Evolutionary conservation across 164 flowering plant species (phyloP), one percentile per base, ranked within the genome.

Genomic region (Paratinospora sagittata): DNA sequence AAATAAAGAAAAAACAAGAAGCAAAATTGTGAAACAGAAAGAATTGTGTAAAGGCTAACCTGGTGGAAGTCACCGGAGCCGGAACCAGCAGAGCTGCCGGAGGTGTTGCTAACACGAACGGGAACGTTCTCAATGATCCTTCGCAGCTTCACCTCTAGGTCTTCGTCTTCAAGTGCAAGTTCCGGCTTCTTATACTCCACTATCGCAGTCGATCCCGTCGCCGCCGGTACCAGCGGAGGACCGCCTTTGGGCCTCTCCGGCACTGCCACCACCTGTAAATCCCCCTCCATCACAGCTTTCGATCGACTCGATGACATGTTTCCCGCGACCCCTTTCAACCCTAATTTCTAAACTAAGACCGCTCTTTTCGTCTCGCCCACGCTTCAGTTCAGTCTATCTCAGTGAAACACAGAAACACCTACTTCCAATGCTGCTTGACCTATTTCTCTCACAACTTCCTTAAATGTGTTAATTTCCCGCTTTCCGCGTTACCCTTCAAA

Each of bases 41-140:
- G 0, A 43, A 14, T 43, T 43, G 13, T 0, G 13, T 10, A 55
- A 8, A n/a, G 9, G 8, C 63, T 14, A 37, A 41, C 98, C 95
- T 96, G 99, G 71, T 96, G 99, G 71, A 96, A 96, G 69, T 96
- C 99, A 8, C 98, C 99, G 49, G 99, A 96, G 66, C 99, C 99
- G 17, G 98, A 93, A 74, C 99, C 99, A 7, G 99, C 99, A 12
- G 99, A 96, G 67, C 99, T 96, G 19, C 99, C 99, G 52, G 99
- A 96, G 58, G 99, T 91, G 71, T 96, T 96, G 78, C 88, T 93
- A 27, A 96, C 98, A 41, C 98, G 97, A 6, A 93, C 97, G 3
- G 99, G 99, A 3, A 96, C 97, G 68, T 92, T 84, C 11, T 96
- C 99, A 34, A 90, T 74, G 65, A 96, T 96, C 34, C 98, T 80